Conservation (phyloP, 176 grass and related monocot species). For the Saccharum spontaneum region DNA sequence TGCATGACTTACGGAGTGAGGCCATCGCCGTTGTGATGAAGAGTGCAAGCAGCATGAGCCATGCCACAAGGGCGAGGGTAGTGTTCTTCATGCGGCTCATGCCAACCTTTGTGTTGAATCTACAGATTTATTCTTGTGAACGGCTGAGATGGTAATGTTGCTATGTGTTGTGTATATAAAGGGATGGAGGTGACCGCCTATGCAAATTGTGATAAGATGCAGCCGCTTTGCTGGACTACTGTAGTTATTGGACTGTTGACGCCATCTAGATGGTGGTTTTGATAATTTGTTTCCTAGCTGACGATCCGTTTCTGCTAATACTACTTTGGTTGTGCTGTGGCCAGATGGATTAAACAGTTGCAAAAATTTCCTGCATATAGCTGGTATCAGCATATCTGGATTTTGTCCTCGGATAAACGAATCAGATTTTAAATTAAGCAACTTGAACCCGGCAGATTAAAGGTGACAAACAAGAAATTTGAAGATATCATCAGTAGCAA, state of each 20-base stretch:
- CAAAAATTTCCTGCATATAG: not conserved
- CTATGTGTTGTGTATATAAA: not conserved
- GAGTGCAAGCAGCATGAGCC: conserved; percentile 45
- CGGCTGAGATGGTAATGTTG: not conserved
- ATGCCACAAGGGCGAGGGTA: conserved; percentile 23
- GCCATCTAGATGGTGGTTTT: not conserved
- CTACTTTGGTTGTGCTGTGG: not conserved
- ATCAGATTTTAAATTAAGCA: not conserved
- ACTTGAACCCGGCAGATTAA: not conserved
- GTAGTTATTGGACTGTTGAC: too few relatives aligned
- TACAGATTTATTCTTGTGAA: not conserved
- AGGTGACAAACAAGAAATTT: not conserved
- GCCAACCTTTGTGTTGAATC: too few relatives aligned
- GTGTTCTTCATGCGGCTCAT: conserved; percentile 42
- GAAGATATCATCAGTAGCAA: not conserved
- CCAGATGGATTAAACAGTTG: not conserved
- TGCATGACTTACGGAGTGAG: conserved; percentile 25
- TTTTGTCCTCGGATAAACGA: not conserved
- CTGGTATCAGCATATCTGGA: not conserved
- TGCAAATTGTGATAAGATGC: not conserved
- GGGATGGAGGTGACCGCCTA: not conserved
- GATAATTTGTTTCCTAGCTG: not conserved
- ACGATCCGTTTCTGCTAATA: not conserved
- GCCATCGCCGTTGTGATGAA: conserved; percentile 24
- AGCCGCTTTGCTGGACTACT: conserved; percentile 41